Evolutionary conservation across 768 basidiomycete genomes (phyloP), one percentile per base, ranked within the genome.

Genomic region (Pholiota conissans): DNA sequence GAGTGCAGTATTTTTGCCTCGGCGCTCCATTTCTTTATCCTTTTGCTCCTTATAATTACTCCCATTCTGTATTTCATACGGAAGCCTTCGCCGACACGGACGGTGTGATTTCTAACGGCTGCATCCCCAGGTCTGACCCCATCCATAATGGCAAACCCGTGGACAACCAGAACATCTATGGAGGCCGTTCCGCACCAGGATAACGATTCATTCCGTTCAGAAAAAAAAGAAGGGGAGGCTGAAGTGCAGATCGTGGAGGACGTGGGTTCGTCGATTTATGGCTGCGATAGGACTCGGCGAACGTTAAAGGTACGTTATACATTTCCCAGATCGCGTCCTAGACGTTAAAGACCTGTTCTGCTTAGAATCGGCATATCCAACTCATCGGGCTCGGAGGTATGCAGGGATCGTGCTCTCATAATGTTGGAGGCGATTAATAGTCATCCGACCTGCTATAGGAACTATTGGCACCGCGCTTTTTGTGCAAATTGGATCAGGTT

Each of bases 381-480:
- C 67, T 83, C 4, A 82, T 82, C 64, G 80, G 79, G 2, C 79
- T 81, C 45, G 79, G 79, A 66, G 80, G 80, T 78, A 60, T 46
- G 65, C 58, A 9, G 26, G 45, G 11, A 22, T 18, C 26, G 20
- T 26, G 14, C 27, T n/a, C 47, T 16, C 7, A 47, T 10, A 26
- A 27, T 9, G 11, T 22, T 3, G 26, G 61, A 49, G 45, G 24
- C 20, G 24, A 49, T 59, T 40, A n/a, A n/a, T 45, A 28, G 46
- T 57, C 48, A 45, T 51, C 30, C 14, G 22, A 2, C 22, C 3
- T 53, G 22, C 42, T 35, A 46, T 52, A 77, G 88, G 88, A 46
- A 86, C 87, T n/a, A 80, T 91, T 57, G 88, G 89, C 52, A 90
- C 88, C 3, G 87, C 85, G 53, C 76, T 90, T 18, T 89, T 89